Evolutionary conservation across 345 rosid genomes (phyloP), one percentile per base, ranked within the genome.

Genomic region (Citrus reticulata): DNA sequence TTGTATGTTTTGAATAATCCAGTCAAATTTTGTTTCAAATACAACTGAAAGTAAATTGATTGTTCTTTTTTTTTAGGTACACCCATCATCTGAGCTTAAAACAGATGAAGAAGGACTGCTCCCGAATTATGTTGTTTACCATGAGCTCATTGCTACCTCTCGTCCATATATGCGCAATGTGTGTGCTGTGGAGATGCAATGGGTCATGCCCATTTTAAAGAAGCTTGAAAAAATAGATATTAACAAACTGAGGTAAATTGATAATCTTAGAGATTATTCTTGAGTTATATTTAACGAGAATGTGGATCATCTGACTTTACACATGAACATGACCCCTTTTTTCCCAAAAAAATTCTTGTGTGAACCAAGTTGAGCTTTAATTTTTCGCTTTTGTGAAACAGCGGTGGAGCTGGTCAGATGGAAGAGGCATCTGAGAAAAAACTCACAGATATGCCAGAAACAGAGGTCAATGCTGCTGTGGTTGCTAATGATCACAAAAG

Each of bases 91-190:
- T 22, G 92, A 81, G 73, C 85, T 95, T 69, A 81, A 68, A 75
- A 81, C 95, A 7, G 95, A 90, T 80, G 91, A 90, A 0, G 91
- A 92, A 8, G 97, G 99, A 71, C 88, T 87, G 90, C 80, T 87
- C 51, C 94, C 97, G 9, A 89, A 91, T 61, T 91, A 90, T 74
- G 91, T 91, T 14, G 92, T 94, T 75, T 94, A 87, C 83, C 97
- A 93, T 66, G 99, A 96, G 86, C 92, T 96, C 72, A 84, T 94
- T 54, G 84, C 94, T 37, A 91, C 98, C 63, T 83, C 97, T 20
- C 91, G 93, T 65, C 97, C 98, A 16, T 96, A 82, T 83, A 89
- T 94, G 97, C 88, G 94, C 61, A 91, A 89, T 81, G 89, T 90
- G 35, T 94, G 98, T 72, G 83, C 87, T 9, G 80, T 92, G 17